These are phyloP conservation scores for Hymenoscyphus scutula DNA, from an alignment of 2,329 filamentous ascomycete genomes.

Conservation along the genomic window DNA sequence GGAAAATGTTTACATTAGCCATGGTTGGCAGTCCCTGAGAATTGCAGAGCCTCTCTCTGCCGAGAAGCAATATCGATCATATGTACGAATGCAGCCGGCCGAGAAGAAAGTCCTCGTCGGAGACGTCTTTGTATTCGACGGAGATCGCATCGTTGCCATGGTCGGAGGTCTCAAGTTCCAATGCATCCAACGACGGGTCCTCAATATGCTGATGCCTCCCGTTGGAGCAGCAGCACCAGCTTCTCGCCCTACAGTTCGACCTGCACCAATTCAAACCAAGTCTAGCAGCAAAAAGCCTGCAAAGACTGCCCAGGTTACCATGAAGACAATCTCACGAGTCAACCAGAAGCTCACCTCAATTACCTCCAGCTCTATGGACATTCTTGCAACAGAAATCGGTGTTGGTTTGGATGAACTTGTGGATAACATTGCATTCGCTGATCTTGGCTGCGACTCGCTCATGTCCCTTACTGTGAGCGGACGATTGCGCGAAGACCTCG, in stretches of 20 bases:
- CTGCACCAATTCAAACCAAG: background rate
- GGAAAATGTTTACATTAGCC: constrained; percentile 57
- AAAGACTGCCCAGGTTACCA: constrained; percentile 40
- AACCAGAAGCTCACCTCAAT: constrained; percentile 51
- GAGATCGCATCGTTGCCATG: constrained; percentile 30
- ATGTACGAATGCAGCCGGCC: constrained; percentile 55
- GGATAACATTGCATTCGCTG: constrained; percentile 54
- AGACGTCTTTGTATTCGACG: constrained; percentile 54
- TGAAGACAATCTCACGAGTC: constrained; percentile 47
- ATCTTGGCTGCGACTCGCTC: constrained; percentile 61
- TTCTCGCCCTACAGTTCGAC: constrained; percentile 36
- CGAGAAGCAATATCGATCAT: constrained; percentile 51
- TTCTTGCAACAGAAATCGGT: constrained; percentile 56
- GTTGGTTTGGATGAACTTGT: constrained; percentile 53
- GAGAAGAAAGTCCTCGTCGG: constrained; percentile 52
- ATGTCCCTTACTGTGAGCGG: constrained; percentile 58
- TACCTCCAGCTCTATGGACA: constrained; percentile 47
- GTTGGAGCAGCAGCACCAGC: constrained; percentile 45
- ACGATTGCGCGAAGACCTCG: constrained; percentile 56
- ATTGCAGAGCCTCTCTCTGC: constrained; percentile 47
- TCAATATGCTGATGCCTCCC: constrained; percentile 58
- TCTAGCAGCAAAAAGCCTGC: constrained; percentile 33
- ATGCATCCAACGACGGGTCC: constrained; percentile 47
- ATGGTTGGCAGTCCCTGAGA: constrained; percentile 55
- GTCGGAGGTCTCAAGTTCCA: constrained; percentile 33